Conservation (phyloP, 208 protist species). For the Leishmania aethiopica region DNA sequence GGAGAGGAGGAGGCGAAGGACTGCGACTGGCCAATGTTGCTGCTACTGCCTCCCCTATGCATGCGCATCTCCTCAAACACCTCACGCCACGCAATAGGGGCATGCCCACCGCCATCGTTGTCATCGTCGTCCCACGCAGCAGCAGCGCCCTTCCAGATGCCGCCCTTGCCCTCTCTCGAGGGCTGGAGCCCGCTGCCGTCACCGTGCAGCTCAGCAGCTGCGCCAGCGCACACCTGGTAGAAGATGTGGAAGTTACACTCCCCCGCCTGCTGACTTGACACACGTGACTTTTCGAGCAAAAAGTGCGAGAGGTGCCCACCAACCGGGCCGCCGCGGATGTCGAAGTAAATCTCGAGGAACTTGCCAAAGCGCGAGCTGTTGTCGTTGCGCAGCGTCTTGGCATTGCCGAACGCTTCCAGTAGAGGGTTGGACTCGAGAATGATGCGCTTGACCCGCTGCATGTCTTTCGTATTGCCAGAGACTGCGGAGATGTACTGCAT, state of each 20-base stretch:
- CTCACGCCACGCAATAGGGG: constrained; percentile 16
- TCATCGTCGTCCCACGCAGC: background rate
- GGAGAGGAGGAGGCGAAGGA: background rate
- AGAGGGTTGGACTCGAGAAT: constrained; percentile 93
- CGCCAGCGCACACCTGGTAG: constrained; percentile 90
- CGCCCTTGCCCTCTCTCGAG: background rate
- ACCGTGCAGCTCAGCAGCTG: constrained; percentile 18
- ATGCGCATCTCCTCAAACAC: constrained; percentile 32
- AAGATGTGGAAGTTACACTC: constrained; percentile 98
- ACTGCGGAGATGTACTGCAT: constrained; percentile 95
- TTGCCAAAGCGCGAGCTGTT: constrained; percentile 95
- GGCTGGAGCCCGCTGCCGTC: background rate
- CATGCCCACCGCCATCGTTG: background rate
- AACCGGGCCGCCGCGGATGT: constrained; percentile 71
- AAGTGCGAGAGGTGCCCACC: constrained; percentile 91
- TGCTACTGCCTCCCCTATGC: background rate
- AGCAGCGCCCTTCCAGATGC: background rate
- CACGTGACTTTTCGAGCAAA: constrained; percentile 92
- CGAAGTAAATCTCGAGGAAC: constrained; percentile 93
- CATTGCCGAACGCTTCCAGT: constrained; percentile 93
- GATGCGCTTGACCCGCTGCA: constrained; percentile 91
- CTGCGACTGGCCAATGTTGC: constrained; percentile 1
- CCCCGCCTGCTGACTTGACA: constrained; percentile 76
- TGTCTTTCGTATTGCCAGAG: constrained; percentile 75
- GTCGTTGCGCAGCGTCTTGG: constrained; percentile 93